Percentiles rank a stretch among this genome's conserved stretches.
These are phyloP conservation scores for Penicillium sp. DNA, from an alignment of 2,329 filamentous ascomycete species.

Conservation along the genomic window DNA sequence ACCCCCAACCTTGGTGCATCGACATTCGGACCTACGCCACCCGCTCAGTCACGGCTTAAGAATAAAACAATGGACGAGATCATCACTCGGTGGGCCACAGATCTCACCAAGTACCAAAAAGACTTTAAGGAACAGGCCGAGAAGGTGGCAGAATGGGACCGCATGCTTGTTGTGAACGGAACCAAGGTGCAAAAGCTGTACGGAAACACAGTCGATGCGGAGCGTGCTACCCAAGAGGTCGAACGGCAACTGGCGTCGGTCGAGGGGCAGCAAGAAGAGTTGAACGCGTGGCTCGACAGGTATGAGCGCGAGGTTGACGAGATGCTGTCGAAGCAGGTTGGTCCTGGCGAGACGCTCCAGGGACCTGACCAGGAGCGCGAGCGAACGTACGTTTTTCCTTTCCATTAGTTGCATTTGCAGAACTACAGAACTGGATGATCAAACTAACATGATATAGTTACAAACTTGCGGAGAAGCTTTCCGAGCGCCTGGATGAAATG, in stretches of 20 bases:
- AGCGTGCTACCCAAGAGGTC: constrained; percentile 87
- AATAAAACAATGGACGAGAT: constrained; percentile 99
- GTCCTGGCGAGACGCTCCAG: constrained; percentile 69
- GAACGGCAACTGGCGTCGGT: constrained; percentile 86
- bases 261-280: constrained; percentile 87
- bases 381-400: constrained; percentile 61
- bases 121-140: constrained; percentile 89
- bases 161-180: constrained; percentile 85
- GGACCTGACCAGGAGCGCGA: constrained; percentile 95
- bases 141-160: constrained; percentile 86
- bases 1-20: constrained; percentile 60
- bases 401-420: not conserved
- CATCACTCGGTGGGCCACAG: constrained; percentile 92
- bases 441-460: constrained; percentile 50
- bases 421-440: not conserved
- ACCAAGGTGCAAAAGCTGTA: constrained; percentile 94
- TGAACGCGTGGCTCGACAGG: constrained; percentile 80
- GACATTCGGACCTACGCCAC: constrained; percentile 74
- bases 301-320: constrained; percentile 91
- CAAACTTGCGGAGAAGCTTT: constrained; percentile 89
- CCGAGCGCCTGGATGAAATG: constrained; percentile 87
- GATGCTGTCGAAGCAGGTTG: constrained; percentile 75
- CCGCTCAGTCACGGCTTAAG: constrained; percentile 79
- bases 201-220: constrained; percentile 85
- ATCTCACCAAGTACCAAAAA: constrained; percentile 93